A percentile compares a stretch with the other conserved stretches of the same genome.
phyloP scores from a whole-genome alignment of 2,329 filamentous ascomycete species.

The Trichoderma sp. region DNA sequence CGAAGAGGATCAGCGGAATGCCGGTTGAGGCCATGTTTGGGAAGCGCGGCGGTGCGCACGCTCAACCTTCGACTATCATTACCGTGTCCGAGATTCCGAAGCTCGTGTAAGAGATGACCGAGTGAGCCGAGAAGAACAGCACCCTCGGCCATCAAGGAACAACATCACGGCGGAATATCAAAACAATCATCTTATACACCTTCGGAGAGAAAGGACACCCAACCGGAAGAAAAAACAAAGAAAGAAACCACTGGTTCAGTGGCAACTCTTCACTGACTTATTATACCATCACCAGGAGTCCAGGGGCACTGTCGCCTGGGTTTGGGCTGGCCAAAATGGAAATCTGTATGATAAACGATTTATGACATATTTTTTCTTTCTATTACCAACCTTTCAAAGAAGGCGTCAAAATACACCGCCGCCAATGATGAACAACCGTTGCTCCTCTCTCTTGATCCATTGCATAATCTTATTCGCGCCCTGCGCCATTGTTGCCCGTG shows the following conservation, averaged over 20 bases:
- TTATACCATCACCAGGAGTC: not conserved
- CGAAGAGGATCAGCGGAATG: slow-evolving; percentile 11
- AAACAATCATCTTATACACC: not conserved
- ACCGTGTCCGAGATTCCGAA: slow-evolving; percentile 30
- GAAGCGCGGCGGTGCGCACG: slow-evolving; percentile 13
- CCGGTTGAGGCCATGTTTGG: not conserved
- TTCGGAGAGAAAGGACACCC: not conserved
- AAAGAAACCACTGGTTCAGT: not conserved
- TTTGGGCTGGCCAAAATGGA: slow-evolving; percentile 1
- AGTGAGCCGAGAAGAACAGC: not conserved
- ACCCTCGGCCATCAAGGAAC: not conserved
- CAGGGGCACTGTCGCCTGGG: not conserved
- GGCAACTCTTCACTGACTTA: not conserved
- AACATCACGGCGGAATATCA: not conserved
- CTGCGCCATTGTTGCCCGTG: slow-evolving; percentile 70
- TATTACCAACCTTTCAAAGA: not conserved
- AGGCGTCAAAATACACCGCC: slow-evolving; percentile 74
- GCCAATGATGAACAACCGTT: slow-evolving; percentile 93
- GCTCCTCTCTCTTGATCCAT: slow-evolving; percentile 90
- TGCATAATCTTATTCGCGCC: slow-evolving; percentile 87
- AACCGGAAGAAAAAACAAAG: not conserved
- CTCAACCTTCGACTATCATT: slow-evolving; percentile 29
- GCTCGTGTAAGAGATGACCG: slow-evolving; percentile 24
- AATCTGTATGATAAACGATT: slow-evolving; percentile 29
- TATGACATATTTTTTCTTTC: slow-evolving; percentile 3